These are phyloP conservation scores for Sarcodon aspratus DNA, from an alignment of 768 basidiomycete species.

Conservation along the genomic window DNA sequence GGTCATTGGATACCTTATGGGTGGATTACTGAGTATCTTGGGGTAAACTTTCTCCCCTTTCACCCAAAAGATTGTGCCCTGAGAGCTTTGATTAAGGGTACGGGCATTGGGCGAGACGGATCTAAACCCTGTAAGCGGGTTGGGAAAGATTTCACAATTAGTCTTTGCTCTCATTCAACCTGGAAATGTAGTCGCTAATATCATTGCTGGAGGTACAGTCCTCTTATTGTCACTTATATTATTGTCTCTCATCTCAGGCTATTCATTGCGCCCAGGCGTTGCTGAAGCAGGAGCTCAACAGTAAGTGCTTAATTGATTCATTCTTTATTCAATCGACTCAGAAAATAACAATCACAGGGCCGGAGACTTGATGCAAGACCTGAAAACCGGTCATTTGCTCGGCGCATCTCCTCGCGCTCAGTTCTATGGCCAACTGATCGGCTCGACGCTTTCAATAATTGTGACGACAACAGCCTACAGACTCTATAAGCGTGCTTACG, in stretches of 20 bases:
- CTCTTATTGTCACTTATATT: neutral
- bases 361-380: constrained; percentile 96
- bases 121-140: constrained; percentile 81
- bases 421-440: constrained; percentile 89
- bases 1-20: constrained; percentile 69
- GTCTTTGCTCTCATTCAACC: constrained; percentile 93
- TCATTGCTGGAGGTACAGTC: constrained; percentile 73
- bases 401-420: constrained; percentile 88
- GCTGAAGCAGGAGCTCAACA: constrained; percentile 93
- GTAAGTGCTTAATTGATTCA: constrained; percentile 27
- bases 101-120: constrained; percentile 95
- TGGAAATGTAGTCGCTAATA: constrained; percentile 93
- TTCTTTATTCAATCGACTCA: neutral
- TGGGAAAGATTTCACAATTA: constrained; percentile 92
- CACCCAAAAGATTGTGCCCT: neutral
- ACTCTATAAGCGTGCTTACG: constrained; percentile 80
- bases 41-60: constrained; percentile 43
- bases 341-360: constrained; percentile 39
- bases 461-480: constrained; percentile 83
- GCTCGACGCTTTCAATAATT: constrained; percentile 77
- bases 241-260: neutral
- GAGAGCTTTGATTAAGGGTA: constrained; percentile 38
- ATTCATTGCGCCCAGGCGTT: constrained; percentile 23
- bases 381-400: constrained; percentile 93
- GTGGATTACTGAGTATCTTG: constrained; percentile 75